Evolutionary conservation across 202 grass and related monocot genomes (phyloP).

Genomic region (Schoenoplectus triqueter): DNA sequence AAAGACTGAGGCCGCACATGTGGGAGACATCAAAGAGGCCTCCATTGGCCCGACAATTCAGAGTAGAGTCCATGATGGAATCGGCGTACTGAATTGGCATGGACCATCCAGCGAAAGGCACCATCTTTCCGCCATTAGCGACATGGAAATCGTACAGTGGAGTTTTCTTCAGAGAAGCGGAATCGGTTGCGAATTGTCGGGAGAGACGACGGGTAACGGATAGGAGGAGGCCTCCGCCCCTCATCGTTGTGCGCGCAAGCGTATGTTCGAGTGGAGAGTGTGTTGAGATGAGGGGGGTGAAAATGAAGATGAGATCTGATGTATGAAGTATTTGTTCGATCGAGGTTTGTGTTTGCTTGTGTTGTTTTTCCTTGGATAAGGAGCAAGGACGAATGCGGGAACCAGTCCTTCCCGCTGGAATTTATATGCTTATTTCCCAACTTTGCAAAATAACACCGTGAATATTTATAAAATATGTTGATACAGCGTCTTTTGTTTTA

Average conservation of each 20-base stretch:
- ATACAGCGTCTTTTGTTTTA: too few species aligned
- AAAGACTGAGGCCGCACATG: constrained; percentile 99
- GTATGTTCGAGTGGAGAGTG: constrained; percentile 33
- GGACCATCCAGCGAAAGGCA: constrained; percentile 95
- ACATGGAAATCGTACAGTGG: constrained; percentile 88
- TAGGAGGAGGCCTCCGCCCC: constrained; percentile 59
- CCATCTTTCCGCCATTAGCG: constrained; percentile 87
- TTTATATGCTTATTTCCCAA: background rate
- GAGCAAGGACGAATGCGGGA: constrained; percentile 6
- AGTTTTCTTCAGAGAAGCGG: constrained; percentile 79
- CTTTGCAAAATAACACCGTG: too few species aligned
- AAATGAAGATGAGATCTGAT: constrained; percentile 23
- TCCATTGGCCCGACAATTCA: constrained; percentile 83
- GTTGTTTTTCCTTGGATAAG: constrained; percentile 37
- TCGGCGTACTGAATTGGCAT: constrained; percentile 99
- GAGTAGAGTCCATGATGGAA: constrained; percentile 97
- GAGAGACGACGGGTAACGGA: constrained; percentile 57
- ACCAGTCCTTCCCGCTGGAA: background rate
- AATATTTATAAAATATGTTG: too few species aligned
- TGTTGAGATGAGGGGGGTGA: constrained; percentile 41
- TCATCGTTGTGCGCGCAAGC: constrained; percentile 44
- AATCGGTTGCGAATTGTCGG: constrained; percentile 50
- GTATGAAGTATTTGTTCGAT: constrained; percentile 17
- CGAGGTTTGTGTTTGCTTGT: constrained; percentile 29
- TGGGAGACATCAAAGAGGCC: constrained; percentile 98